Conservation (phyloP, 2,329 filamentous ascomycete genomes). For the Trichothecium roseum region DNA sequence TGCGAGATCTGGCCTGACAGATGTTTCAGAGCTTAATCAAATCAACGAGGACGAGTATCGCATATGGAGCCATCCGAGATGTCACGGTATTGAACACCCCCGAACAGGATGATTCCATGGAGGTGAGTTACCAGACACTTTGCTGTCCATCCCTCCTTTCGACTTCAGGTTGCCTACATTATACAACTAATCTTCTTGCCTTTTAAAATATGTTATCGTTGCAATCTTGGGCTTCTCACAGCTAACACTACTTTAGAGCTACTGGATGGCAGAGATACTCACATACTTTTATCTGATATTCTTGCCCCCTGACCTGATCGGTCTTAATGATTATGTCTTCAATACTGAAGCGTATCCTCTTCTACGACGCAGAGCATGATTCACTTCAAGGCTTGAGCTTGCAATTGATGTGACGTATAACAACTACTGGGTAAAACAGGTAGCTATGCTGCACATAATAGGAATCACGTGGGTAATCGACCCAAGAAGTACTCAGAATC, state of each 20-base stretch:
- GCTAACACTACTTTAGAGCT: too few relatives aligned
- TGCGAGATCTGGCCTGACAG: slow-evolving; percentile 58
- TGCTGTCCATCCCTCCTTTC: too few relatives aligned
- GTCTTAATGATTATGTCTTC: slow-evolving; percentile 57
- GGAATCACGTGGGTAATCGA: too few relatives aligned
- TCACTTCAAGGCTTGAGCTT: too few relatives aligned
- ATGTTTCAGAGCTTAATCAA: slow-evolving; percentile 58
- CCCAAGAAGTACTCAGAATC: too few relatives aligned
- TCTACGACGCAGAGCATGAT: too few relatives aligned
- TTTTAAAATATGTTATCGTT: too few relatives aligned
- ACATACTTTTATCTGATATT: slow-evolving; percentile 71
- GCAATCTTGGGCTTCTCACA: too few relatives aligned
- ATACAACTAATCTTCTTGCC: slow-evolving; percentile 13
- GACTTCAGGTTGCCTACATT: slow-evolving; percentile 28
- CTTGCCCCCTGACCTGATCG: slow-evolving; percentile 50
- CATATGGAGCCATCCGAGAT: slow-evolving; percentile 55
- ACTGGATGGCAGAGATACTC: slow-evolving; percentile 63
- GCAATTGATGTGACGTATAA: too few relatives aligned
- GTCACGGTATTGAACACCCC: slow-evolving; percentile 39
- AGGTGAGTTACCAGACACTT: slow-evolving; percentile 26
- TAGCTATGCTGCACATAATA: too few relatives aligned
- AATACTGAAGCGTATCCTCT: slow-evolving; percentile 42
- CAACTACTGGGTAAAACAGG: too few relatives aligned
- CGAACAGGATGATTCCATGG: slow-evolving; percentile 46
- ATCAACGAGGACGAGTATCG: slow-evolving; percentile 48